Base-by-base conservation (phyloP, 2,329 filamentous ascomycete genomes). In the Epichloe amarillans region DNA sequence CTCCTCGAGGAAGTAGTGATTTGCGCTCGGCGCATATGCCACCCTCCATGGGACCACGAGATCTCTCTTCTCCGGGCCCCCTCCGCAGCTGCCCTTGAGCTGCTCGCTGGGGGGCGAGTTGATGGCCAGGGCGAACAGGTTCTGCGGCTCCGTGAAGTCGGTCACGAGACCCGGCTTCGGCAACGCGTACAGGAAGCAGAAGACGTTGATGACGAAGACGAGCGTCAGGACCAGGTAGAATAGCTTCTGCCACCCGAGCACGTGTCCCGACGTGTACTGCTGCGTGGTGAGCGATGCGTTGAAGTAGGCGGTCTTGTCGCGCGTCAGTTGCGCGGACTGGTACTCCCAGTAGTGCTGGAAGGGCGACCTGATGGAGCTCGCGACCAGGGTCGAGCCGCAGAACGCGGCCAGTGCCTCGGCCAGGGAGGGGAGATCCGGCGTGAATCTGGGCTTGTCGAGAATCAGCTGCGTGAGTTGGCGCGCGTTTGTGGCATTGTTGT, bases 61-160 rank as follows among this genome's bases (percentile, higher is more conserved):
- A 21, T 71, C 66, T 14, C 57, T 57, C 46, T 60, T 60, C 33
- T 59, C 52, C 1, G 69, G 68, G 0, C 65, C 69, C 0, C 62
- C 64, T 3, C 67, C 68, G 52, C 69, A 72, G 52, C 62, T 65
- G 0, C 69, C 68, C 35, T 64, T 60, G 43, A 72, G 55, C 17
- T 62, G 62, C 4, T 53, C 50, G 39, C 64, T 69, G 3, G 68
- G 68, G 66, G 70, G 67, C 49, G 67, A 69, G 60, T 88, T 88
- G 49, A 90, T 71, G 2, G 84, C 83, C 0, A 89, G 66, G 0
- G 80, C 72, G 58, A 90, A 89, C 2, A 89, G 68, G 60, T 89
- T 89, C 50, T 83, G 79, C 1, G 86, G 84, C 59, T 91, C 86
- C 0, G 82, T 86, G 60, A 85, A 89, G 66, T 91, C 87, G 1